These are phyloP conservation scores for Serendipita indica DNA, from an alignment of 768 basidiomycete species.

Conservation along the genomic window DNA sequence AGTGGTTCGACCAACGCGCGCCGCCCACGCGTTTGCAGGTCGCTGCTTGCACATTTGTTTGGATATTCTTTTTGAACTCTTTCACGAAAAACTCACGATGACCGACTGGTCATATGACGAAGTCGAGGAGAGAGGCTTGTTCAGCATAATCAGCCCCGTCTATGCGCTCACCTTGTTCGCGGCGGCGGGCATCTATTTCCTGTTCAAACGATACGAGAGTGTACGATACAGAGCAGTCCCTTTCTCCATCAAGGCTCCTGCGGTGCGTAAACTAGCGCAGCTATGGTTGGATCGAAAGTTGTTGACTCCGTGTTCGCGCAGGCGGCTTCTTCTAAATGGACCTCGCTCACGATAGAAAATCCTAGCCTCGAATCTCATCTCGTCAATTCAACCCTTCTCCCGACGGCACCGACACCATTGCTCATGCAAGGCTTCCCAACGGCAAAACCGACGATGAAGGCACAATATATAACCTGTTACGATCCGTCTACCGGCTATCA, in stretches of 20 bases:
- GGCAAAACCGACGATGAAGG: neutral
- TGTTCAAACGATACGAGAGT: slow-evolving; percentile 58
- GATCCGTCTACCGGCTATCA: slow-evolving; percentile 84
- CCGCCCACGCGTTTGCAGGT: neutral
- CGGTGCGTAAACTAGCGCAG: slow-evolving; percentile 27
- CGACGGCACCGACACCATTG: slow-evolving; percentile 20
- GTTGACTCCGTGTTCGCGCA: slow-evolving; percentile 22
- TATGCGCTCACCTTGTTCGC: slow-evolving; percentile 58
- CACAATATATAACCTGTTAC: slow-evolving; percentile 65
- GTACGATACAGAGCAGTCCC: slow-evolving; percentile 57
- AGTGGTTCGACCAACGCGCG: neutral
- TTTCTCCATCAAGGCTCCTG: slow-evolving; percentile 44
- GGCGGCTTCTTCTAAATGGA: slow-evolving; percentile 46
- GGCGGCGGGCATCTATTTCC: slow-evolving; percentile 64
- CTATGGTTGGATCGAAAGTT: slow-evolving; percentile 8
- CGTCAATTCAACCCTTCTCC: slow-evolving; percentile 37
- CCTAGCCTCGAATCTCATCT: slow-evolving; percentile 55
- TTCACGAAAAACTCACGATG: neutral
- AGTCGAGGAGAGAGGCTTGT: neutral
- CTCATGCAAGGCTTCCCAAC: neutral
- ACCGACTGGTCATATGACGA: neutral
- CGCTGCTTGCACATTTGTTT: neutral
- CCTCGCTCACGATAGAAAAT: slow-evolving; percentile 37
- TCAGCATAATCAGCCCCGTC: slow-evolving; percentile 18
- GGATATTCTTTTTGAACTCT: neutral